Percentiles rank a stretch among this genome's conserved stretches.
Conservation (phyloP, 148 eudicot genomes). For the Camellia lanceoleosa region DNA sequence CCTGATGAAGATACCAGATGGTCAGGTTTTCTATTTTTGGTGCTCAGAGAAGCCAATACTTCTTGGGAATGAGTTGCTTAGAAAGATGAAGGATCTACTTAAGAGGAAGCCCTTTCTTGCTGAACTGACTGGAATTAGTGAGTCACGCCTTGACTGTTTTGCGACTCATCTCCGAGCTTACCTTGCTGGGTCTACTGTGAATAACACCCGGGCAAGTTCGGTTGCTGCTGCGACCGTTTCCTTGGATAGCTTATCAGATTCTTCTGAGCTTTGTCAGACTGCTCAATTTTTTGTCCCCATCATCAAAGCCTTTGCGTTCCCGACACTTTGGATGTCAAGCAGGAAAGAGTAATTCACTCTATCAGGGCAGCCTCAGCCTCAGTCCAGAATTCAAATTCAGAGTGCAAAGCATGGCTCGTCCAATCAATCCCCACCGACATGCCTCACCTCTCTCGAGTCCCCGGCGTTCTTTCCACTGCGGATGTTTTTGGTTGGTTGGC, state of each 20-base stretch:
- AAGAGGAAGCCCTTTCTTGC: slow-evolving; percentile 67
- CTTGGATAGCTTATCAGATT: slow-evolving; percentile 25
- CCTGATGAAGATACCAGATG: slow-evolving; percentile 40
- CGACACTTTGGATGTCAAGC: slow-evolving; percentile 40
- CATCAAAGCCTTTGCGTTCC: slow-evolving; percentile 42
- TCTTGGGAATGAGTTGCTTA: slow-evolving; percentile 68
- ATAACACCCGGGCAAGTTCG: slow-evolving; percentile 31
- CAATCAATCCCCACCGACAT: slow-evolving; percentile 87
- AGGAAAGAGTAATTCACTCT: slow-evolving; percentile 33
- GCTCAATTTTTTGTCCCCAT: slow-evolving; percentile 27
- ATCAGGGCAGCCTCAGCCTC: slow-evolving; percentile 60
- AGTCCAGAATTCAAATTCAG: slow-evolving; percentile 6
- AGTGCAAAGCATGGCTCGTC: slow-evolving; percentile 90
- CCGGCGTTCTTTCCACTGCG: slow-evolving; percentile 83
- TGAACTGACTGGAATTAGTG: slow-evolving; percentile 79
- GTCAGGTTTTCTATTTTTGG: slow-evolving; percentile 67
- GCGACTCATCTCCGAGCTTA: slow-evolving; percentile 69
- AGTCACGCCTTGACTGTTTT: slow-evolving; percentile 77
- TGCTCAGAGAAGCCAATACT: slow-evolving; percentile 80
- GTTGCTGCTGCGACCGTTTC: slow-evolving; percentile 16
- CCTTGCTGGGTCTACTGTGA: slow-evolving; percentile 47
- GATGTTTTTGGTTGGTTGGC: slow-evolving; percentile 91
- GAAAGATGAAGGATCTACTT: slow-evolving; percentile 88
- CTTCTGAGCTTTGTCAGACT: slow-evolving; percentile 24
- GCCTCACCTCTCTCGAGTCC: slow-evolving; percentile 67